A percentile compares a stretch with the other conserved stretches of the same genome.
Evolutionary conservation across 179 eudicot genomes (phyloP).

Genomic region (Spinacia oleracea): DNA sequence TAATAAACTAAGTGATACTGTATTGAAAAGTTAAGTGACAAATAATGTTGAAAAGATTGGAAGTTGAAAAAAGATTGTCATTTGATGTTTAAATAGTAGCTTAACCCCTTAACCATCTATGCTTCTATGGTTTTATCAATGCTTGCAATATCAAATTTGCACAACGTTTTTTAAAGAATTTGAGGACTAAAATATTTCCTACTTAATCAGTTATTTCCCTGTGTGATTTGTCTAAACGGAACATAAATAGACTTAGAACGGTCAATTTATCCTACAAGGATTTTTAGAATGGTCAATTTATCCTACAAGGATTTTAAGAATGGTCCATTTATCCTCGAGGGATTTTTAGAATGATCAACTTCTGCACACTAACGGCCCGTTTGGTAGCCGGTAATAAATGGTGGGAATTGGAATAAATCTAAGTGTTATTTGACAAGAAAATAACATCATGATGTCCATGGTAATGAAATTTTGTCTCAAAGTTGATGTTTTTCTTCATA

Average conservation of each 20-base stretch:
- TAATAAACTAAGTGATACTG: background rate
- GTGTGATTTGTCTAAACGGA: background rate
- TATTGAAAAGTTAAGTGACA: background rate
- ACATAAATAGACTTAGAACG: background rate
- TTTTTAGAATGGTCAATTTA: too few species aligned
- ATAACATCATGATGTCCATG: too few species aligned
- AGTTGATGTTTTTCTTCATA: too few species aligned
- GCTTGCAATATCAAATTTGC: background rate
- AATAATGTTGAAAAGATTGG: background rate
- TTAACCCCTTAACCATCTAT: background rate
- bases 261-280: too few species aligned
- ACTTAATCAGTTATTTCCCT: background rate
- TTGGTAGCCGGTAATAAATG: too few species aligned
- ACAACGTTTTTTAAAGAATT: background rate
- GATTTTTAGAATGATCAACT: background rate
- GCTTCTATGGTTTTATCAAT: background rate
- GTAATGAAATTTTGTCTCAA: too few species aligned
- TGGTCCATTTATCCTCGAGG: too few species aligned
- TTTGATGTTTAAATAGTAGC: background rate
- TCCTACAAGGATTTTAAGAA: too few species aligned
- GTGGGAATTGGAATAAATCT: too few species aligned
- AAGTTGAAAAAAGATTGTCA: too few species aligned
- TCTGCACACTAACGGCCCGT: background rate
- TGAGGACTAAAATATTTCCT: background rate
- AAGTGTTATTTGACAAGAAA: too few species aligned